A percentile compares a stretch with the other conserved stretches of the same genome.
Evolutionary conservation across 257 asterid genomes (phyloP).

Genomic region (Jaltomata sinuosa): DNA sequence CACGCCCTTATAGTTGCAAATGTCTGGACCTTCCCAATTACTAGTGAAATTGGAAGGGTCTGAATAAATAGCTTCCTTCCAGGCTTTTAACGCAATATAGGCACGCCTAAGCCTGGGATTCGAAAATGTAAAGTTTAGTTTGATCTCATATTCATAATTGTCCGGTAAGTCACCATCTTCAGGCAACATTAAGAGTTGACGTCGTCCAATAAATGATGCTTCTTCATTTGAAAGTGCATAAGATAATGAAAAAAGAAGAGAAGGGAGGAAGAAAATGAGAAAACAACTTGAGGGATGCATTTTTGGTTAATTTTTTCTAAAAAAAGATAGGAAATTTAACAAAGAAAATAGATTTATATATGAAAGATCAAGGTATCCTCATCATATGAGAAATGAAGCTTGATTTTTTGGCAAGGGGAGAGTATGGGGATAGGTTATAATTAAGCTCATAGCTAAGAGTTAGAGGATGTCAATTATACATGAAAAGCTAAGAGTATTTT

Average conservation of each 20-base stretch:
- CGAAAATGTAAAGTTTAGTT: not conserved
- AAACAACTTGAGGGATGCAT: not conserved
- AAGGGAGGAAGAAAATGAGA: not conserved
- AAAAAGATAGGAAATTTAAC: too few species aligned
- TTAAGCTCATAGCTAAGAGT: too few species aligned
- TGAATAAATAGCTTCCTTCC: slow-evolving; percentile 17
- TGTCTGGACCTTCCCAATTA: slow-evolving; percentile 28
- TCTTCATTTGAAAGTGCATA: slow-evolving; percentile 8
- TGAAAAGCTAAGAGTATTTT: too few species aligned
- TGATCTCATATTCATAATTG: not conserved
- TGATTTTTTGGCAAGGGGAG: too few species aligned
- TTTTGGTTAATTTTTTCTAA: too few species aligned
- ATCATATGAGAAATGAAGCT: too few species aligned
- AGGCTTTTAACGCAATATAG: slow-evolving; percentile 22
- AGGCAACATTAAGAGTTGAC: slow-evolving; percentile 8
- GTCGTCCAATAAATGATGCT: slow-evolving; percentile 1
- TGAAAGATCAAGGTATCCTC: too few species aligned
- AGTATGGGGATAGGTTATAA: too few species aligned
- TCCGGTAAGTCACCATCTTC: slow-evolving; percentile 6
- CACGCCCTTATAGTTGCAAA: slow-evolving; percentile 26
- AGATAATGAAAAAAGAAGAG: not conserved
- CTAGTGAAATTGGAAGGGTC: slow-evolving; percentile 18
- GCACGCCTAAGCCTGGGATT: slow-evolving; percentile 20
- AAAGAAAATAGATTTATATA: too few species aligned
- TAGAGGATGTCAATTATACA: too few species aligned